These are phyloP conservation scores for Paxillus ammoniavirescens DNA, from an alignment of 768 basidiomycete species.

Conservation along the genomic window DNA sequence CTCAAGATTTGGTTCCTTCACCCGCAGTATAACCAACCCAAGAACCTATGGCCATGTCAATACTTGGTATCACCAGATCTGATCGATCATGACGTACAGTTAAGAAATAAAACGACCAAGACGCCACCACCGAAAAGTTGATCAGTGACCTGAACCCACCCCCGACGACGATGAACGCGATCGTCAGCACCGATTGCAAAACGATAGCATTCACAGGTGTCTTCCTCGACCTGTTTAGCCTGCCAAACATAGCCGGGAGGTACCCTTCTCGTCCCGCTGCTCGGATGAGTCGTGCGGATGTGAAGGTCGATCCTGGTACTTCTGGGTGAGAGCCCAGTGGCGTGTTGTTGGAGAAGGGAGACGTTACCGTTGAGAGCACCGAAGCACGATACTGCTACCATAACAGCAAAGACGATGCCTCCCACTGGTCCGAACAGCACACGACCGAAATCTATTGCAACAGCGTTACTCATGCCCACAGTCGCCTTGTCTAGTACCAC, in stretches of 20 bases:
- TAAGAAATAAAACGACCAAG: constrained; percentile 85
- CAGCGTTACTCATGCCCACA: constrained; percentile 80
- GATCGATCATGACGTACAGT: constrained; percentile 49
- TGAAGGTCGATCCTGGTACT: constrained; percentile 61
- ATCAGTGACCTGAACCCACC: constrained; percentile 87
- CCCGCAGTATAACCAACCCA: constrained; percentile 80
- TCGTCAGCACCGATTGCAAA: constrained; percentile 73
- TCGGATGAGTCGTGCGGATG: constrained; percentile 81
- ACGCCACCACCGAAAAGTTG: constrained; percentile 86
- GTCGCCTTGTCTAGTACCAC: constrained; percentile 81
- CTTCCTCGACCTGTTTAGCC: constrained; percentile 65
- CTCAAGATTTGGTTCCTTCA: constrained; percentile 88
- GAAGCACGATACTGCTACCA: constrained; percentile 94
- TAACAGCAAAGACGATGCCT: constrained; percentile 79
- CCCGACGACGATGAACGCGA: constrained; percentile 77
- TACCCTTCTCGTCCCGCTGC: constrained; percentile 88
- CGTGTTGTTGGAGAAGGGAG: neutral
- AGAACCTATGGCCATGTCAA: constrained; percentile 55
- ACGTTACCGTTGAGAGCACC: constrained; percentile 83
- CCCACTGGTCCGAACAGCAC: constrained; percentile 85
- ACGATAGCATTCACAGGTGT: constrained; percentile 90
- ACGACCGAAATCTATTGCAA: constrained; percentile 90
- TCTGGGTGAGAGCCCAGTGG: constrained; percentile 4
- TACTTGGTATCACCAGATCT: neutral
- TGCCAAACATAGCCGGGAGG: constrained; percentile 81